Base-by-base conservation (phyloP, 75 land plant species). In the Pinus albicaulis region DNA sequence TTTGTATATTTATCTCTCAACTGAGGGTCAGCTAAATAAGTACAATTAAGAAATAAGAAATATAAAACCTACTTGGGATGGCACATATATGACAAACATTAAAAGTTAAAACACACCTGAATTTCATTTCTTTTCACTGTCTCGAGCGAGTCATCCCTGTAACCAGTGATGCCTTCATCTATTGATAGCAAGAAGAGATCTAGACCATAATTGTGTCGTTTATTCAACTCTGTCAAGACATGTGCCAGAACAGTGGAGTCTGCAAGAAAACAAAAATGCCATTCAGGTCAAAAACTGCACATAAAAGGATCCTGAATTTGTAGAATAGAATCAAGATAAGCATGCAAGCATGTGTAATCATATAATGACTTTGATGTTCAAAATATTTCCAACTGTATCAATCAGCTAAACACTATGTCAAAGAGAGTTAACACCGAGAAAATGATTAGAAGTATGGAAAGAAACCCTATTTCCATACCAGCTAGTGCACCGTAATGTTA, bases 221-320 rank as follows among this genome's bases (percentile, higher is more conserved):
- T 74, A 59, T 97, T 97, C 62, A 97, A 82, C 77, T 84, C 82
- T 56, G 99, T 86, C 55, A 97, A 70, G 3, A 97, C 95, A 86
- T 91, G 94, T 56, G 98, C 99, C 72, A 97, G 87, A 53, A 97
- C 98, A 56, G 99, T 97, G 4, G 99, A 97, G 89, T 97, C 99
- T 97, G 91, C 91, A 86, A 79, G 26, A 44, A 36, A 73, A 70
- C 78, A 55, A 58, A 41, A 73, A 41, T 28, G 56, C 7, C 38
- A 20, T 78, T 38, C 20, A 57, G 56, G 65, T 55, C 36, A 55
- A 24, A 36, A 73, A 55, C 34, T 48, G 7, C 26, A 56, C 2
- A 68, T 68, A 41, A 68, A 62, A 68, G 26, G 12, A 15, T 36
- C 23, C 53, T 41, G 71, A 41, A 41, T 20, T 68, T 20, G 11